These are phyloP conservation scores for Cyclotella baltica DNA, from an alignment of 108 stramenopile genomes.

Conservation along the genomic window DNA sequence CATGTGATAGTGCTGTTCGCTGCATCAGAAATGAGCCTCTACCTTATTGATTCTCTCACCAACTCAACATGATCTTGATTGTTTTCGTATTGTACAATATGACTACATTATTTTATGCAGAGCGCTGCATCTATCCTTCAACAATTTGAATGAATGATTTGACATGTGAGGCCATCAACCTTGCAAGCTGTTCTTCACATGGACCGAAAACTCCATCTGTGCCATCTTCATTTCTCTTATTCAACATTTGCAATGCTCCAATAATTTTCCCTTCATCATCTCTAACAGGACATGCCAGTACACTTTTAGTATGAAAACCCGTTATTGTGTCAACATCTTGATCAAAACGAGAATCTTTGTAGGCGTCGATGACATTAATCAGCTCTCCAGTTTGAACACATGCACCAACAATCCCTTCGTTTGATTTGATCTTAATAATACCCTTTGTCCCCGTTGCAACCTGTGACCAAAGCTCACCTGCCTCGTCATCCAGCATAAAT, in stretches of 20 bases:
- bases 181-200: slow-evolving; percentile 61
- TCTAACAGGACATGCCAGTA: slow-evolving; percentile 61
- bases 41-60: too few relatives aligned
- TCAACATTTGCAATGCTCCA: slow-evolving; percentile 66
- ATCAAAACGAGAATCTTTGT: slow-evolving; percentile 68
- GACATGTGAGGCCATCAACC: slow-evolving; percentile 66
- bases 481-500: slow-evolving; percentile 60
- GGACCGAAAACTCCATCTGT: slow-evolving; percentile 42
- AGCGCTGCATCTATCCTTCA: slow-evolving; percentile 30
- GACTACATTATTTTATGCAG: neutral
- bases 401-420: slow-evolving; percentile 57
- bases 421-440: slow-evolving; percentile 50
- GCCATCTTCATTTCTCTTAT: slow-evolving; percentile 60
- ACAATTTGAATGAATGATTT: slow-evolving; percentile 61
- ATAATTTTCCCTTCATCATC: slow-evolving; percentile 50
- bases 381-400: slow-evolving; percentile 42
- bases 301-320: slow-evolving; percentile 65
- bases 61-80: neutral
- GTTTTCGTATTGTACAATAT: neutral
- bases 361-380: slow-evolving; percentile 65
- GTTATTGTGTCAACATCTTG: slow-evolving; percentile 61
- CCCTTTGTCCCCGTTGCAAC: slow-evolving; percentile 55
- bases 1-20: too few relatives aligned
- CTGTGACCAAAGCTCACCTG: slow-evolving; percentile 56
- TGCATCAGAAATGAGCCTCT: too few relatives aligned